These are phyloP conservation scores for Fusarium multiceps DNA, from an alignment of 2,329 filamentous ascomycete species.

Conservation along the genomic window DNA sequence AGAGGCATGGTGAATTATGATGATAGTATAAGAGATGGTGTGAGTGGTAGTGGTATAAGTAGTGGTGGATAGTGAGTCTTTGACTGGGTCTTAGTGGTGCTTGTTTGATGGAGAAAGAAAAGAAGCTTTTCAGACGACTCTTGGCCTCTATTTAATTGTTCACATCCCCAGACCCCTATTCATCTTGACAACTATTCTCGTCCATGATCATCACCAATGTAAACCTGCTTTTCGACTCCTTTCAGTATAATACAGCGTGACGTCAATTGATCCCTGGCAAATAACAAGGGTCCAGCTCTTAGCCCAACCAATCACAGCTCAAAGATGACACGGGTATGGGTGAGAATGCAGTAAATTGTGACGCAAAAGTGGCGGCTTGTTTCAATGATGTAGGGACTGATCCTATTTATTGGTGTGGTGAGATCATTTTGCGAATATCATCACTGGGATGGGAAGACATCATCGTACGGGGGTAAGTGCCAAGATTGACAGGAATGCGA, in stretches of 20 bases:
- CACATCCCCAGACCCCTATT: not conserved
- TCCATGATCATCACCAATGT: constrained; percentile 8
- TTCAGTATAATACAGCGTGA: constrained; percentile 10
- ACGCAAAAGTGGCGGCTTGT: constrained; percentile 14
- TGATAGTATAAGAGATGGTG: not conserved
- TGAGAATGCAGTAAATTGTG: constrained; percentile 2
- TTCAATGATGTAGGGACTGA: not conserved
- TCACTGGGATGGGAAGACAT: not conserved
- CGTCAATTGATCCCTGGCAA: constrained; percentile 28
- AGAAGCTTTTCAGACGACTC: constrained; percentile 26
- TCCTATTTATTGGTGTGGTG: constrained; percentile 10
- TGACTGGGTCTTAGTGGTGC: not conserved
- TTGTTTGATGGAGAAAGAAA: constrained; percentile 19
- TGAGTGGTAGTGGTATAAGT: not conserved
- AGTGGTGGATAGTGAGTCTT: not conserved
- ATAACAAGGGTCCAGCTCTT: constrained; percentile 18
- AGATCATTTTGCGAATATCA: constrained; percentile 1
- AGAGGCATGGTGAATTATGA: constrained; percentile 46
- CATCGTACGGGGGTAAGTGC: not conserved
- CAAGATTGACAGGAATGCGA: constrained; percentile 6
- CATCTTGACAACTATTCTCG: constrained; percentile 3
- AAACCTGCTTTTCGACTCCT: constrained; percentile 32
- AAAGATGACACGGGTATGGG: constrained; percentile 31
- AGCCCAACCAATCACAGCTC: constrained; percentile 17
- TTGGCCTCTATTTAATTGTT: constrained; percentile 34